A percentile compares a stretch with the other conserved stretches of the same genome.
Conservation (phyloP, 768 basidiomycete genomes). For the Pilatotrama ljubarskyi region DNA sequence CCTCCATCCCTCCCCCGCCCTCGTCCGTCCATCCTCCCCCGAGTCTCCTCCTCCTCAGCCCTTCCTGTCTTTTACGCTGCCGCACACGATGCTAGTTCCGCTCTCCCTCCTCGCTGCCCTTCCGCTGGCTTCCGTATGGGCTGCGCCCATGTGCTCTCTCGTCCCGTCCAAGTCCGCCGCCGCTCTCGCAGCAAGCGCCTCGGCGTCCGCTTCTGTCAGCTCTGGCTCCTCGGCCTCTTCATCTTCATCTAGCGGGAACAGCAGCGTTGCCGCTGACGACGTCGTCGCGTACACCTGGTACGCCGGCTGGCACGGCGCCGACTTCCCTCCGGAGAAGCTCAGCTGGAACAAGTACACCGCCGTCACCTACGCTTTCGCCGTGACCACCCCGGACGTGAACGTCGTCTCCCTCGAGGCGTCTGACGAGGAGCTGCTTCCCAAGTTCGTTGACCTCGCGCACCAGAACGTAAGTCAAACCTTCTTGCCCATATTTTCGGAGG, state of each 20-base stretch:
- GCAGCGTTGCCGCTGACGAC: slow-evolving; percentile 15
- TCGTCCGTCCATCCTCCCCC: neutral
- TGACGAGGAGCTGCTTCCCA: slow-evolving; percentile 49
- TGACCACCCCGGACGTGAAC: slow-evolving; percentile 35
- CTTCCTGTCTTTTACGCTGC: slow-evolving; percentile 16
- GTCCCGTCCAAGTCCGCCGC: slow-evolving; percentile 12
- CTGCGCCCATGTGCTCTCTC: slow-evolving; percentile 32
- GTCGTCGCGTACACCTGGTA: slow-evolving; percentile 49
- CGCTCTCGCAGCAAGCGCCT: slow-evolving; percentile 6
- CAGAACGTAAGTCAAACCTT: slow-evolving; percentile 31
- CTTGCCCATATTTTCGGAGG: too few relatives aligned
- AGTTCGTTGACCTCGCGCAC: slow-evolving; percentile 54
- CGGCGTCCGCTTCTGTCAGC: slow-evolving; percentile 3
- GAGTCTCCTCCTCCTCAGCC: neutral
- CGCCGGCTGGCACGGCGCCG: slow-evolving; percentile 63
- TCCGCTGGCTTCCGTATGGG: slow-evolving; percentile 27
- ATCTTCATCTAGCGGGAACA: slow-evolving; percentile 3
- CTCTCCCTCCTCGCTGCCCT: slow-evolving; percentile 25
- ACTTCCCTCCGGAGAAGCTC: slow-evolving; percentile 53
- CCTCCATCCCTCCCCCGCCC: neutral
- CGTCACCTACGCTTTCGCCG: slow-evolving; percentile 69
- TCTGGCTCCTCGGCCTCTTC: slow-evolving; percentile 11
- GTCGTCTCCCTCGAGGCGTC: slow-evolving; percentile 40
- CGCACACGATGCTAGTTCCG: slow-evolving; percentile 21
- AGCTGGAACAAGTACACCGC: slow-evolving; percentile 69